Conservation (phyloP, 2,329 filamentous ascomycete species). For the Hypomyces perniciosus region DNA sequence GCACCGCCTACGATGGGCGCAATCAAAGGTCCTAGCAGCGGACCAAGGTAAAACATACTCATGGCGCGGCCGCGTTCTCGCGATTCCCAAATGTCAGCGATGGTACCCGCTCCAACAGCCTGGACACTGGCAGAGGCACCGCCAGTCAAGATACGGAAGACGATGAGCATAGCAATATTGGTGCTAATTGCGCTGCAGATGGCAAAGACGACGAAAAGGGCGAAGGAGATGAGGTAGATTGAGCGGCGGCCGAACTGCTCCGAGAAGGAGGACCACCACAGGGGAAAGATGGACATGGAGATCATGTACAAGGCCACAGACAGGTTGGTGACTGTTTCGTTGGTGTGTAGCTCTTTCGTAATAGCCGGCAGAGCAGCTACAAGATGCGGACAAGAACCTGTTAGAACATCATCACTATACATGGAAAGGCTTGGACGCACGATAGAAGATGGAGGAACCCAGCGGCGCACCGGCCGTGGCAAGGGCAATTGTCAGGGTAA, state of each 20-base stretch:
- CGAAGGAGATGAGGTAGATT: constrained; percentile 73
- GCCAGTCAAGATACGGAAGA: constrained; percentile 67
- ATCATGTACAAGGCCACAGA: constrained; percentile 78
- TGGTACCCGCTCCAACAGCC: constrained; percentile 76
- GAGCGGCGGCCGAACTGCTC: constrained; percentile 66
- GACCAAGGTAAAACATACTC: constrained; percentile 76
- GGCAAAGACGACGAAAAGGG: constrained; percentile 65
- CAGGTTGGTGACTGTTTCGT: constrained; percentile 64
- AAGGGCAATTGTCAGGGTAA: constrained; percentile 71
- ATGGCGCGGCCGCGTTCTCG: constrained; percentile 71
- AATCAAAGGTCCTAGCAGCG: constrained; percentile 66
- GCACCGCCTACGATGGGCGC: constrained; percentile 72
- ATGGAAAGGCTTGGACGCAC: constrained; percentile 40
- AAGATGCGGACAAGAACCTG: not conserved
- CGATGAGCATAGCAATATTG: constrained; percentile 69
- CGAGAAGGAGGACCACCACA: constrained; percentile 83
- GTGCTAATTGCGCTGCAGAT: constrained; percentile 62
- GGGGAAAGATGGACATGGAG: constrained; percentile 73
- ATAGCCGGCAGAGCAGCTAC: constrained; percentile 65
- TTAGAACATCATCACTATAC: constrained; percentile 1
- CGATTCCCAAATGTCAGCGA: constrained; percentile 74
- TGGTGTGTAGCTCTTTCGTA: constrained; percentile 53
- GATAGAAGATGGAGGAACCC: constrained; percentile 78
- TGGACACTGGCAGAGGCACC: constrained; percentile 76
- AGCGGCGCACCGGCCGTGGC: constrained; percentile 75